Percentiles rank a stretch among this genome's conserved stretches.
Conservation (phyloP, 805 yeast genomes). For the Saccharomyces mikatae region DNA sequence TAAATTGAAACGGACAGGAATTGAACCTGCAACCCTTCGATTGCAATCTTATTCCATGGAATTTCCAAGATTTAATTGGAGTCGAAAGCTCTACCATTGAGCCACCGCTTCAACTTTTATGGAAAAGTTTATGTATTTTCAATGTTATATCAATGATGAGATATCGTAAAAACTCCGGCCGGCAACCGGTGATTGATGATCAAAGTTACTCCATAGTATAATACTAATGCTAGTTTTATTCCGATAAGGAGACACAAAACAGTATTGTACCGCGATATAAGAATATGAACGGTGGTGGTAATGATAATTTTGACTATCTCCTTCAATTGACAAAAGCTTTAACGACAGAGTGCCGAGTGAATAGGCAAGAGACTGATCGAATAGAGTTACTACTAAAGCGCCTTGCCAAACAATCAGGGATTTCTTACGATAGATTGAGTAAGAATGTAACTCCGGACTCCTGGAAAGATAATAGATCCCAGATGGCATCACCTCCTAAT, state of each 20-base stretch:
- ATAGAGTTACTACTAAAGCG: conserved; percentile 17
- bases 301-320: conserved; percentile 26
- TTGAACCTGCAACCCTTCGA: conserved; percentile 63
- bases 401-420: conserved; percentile 15
- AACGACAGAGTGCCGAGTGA: conserved; percentile 19
- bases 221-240: background rate
- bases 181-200: background rate
- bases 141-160: no score
- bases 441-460: conserved; percentile 5
- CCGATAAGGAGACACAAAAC: background rate
- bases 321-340: conserved; percentile 20
- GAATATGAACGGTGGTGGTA: conserved; percentile 11
- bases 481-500: conserved; percentile 5
- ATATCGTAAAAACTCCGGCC: no score
- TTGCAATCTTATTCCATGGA: conserved; percentile 21
- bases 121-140: no score
- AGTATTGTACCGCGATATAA: background rate
- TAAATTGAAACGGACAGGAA: conserved; percentile 41
- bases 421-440: conserved; percentile 20
- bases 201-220: background rate
- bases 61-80: conserved; percentile 38
- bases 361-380: conserved; percentile 24
- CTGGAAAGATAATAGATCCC: conserved; percentile 3
- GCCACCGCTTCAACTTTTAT: conserved; percentile 53
- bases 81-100: conserved; percentile 67